Percentiles rank a stretch among this genome's conserved stretches.
Evolutionary conservation across 2,329 filamentous ascomycete species (phyloP).

Genomic region (Trichoderma arundinaceum): DNA sequence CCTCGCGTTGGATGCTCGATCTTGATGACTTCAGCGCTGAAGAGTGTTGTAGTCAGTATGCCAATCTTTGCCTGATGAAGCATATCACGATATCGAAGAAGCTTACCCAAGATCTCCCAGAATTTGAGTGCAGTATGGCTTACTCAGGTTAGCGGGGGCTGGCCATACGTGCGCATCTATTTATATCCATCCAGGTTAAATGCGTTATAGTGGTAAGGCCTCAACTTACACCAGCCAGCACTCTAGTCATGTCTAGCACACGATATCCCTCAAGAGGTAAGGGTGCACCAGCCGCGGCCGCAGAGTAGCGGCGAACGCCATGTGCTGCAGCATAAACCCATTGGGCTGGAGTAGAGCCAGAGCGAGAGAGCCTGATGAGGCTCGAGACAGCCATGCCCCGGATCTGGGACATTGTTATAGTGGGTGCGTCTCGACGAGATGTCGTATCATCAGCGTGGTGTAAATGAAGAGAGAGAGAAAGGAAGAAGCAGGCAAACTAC

Average conservation of each 20-base stretch:
- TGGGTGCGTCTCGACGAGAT: slow-evolving; percentile 3
- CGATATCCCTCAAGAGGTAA: slow-evolving; percentile 82
- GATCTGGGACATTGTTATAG: slow-evolving; percentile 19
- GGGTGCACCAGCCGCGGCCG: slow-evolving; percentile 38
- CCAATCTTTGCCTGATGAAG: background rate
- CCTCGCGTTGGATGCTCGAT: slow-evolving; percentile 90
- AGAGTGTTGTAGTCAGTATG: background rate
- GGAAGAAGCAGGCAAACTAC: background rate
- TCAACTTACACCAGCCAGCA: slow-evolving; percentile 82
- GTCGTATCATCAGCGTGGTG: background rate
- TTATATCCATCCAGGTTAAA: slow-evolving; percentile 2
- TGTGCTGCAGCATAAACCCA: slow-evolving; percentile 19
- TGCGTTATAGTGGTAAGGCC: background rate
- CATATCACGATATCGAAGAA: background rate
- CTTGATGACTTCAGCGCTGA: slow-evolving; percentile 93
- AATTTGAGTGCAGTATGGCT: slow-evolving; percentile 98
- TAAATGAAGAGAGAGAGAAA: background rate
- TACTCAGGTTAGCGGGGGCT: slow-evolving; percentile 33
- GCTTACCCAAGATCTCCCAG: slow-evolving; percentile 88
- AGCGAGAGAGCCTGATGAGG: slow-evolving; percentile 31
- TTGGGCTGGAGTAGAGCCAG: background rate
- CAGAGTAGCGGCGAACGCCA: slow-evolving; percentile 42
- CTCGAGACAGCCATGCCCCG: slow-evolving; percentile 11
- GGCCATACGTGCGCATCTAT: background rate
- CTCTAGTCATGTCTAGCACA: slow-evolving; percentile 95